Conservation (phyloP, 2,329 filamentous ascomycete species). For the Monosporascus sp. region DNA sequence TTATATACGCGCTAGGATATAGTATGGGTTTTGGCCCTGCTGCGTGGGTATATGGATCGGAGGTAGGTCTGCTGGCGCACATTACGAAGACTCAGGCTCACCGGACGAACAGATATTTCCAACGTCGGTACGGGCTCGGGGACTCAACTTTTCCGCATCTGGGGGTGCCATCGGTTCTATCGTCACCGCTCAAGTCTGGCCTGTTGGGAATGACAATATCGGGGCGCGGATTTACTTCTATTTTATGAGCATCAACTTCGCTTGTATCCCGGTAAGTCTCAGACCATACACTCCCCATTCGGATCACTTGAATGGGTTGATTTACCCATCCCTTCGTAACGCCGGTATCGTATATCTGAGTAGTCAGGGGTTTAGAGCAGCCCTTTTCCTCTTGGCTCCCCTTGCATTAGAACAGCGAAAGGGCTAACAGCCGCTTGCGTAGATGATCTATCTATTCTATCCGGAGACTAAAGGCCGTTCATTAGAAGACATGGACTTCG, state of each 20-base stretch:
- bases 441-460: conserved; percentile 25
- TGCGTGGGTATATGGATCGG: conserved; percentile 55
- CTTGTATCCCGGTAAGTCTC: conserved; percentile 37
- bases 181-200: conserved; percentile 50
- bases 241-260: conserved; percentile 48
- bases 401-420: background rate
- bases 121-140: conserved; percentile 49
- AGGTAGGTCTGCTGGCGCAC: conserved; percentile 31
- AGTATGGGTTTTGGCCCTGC: conserved; percentile 53
- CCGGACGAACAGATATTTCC: conserved; percentile 43
- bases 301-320: background rate
- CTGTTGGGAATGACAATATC: conserved; percentile 44
- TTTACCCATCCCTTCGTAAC: background rate
- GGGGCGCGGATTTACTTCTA: conserved; percentile 52
- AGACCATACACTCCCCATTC: background rate
- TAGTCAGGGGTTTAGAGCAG: background rate
- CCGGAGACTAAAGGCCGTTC: conserved; percentile 23
- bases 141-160: conserved; percentile 50
- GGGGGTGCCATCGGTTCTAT: conserved; percentile 51
- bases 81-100: conserved; percentile 1
- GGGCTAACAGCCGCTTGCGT: background rate
- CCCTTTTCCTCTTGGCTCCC: background rate
- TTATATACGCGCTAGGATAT: conserved; percentile 54
- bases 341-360: too few relatives aligned
- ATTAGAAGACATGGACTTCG: conserved; percentile 22